Conservation (phyloP, 345 rosid species). For the Dipteronia dyeriana region DNA sequence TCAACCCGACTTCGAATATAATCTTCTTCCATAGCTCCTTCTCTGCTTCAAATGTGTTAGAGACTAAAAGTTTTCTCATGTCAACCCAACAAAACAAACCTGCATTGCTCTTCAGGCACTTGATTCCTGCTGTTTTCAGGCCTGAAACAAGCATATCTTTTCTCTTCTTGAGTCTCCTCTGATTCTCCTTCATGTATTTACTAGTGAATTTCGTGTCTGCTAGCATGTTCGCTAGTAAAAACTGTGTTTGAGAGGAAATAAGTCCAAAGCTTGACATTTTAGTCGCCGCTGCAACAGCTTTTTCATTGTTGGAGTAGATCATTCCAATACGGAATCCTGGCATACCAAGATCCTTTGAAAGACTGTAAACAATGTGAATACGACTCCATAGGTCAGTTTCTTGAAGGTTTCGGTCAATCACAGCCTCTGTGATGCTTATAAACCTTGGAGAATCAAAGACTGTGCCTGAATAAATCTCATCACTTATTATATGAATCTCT, state of each 20-base stretch:
- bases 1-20: slow-evolving; percentile 61
- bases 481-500: slow-evolving; percentile 66
- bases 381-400: slow-evolving; percentile 36
- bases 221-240: slow-evolving; percentile 55
- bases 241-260: slow-evolving; percentile 84
- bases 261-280: slow-evolving; percentile 96
- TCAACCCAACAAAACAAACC: slow-evolving; percentile 93
- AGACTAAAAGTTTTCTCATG: slow-evolving; percentile 57
- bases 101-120: slow-evolving; percentile 65
- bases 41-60: slow-evolving; percentile 67
- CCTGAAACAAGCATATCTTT: slow-evolving; percentile 56
- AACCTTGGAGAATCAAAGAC: slow-evolving; percentile 63
- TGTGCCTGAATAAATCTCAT: slow-evolving; percentile 80
- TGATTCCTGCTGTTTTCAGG: slow-evolving; percentile 52
- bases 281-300: slow-evolving; percentile 65
- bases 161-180: slow-evolving; percentile 54
- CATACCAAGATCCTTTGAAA: slow-evolving; percentile 86
- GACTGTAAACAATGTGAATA: slow-evolving; percentile 76
- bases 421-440: slow-evolving; percentile 56
- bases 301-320: slow-evolving; percentile 68
- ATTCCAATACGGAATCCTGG: slow-evolving; percentile 89
- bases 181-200: slow-evolving; percentile 58
- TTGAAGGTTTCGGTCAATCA: slow-evolving; percentile 33
- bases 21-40: slow-evolving; percentile 66
- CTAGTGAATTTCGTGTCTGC: slow-evolving; percentile 60